A percentile compares a stretch with the other conserved stretches of the same genome.
Evolutionary conservation across 257 asterid species (phyloP).

Genomic region (Nicotiana noctiflora): DNA sequence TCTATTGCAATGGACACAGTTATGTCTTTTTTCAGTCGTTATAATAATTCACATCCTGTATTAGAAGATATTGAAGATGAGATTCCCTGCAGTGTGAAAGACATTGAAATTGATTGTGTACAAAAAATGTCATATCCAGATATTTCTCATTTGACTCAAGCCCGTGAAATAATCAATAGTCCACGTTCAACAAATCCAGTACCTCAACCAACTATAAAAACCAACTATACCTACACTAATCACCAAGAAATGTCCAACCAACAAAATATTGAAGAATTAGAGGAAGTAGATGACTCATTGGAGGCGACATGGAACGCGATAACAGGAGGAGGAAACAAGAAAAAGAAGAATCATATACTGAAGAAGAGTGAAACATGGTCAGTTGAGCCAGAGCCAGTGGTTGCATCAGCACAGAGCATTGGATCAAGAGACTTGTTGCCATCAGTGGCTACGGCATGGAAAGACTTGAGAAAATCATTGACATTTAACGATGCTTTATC

Average conservation of each 20-base stretch:
- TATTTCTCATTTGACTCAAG: background rate
- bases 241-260: background rate
- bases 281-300: slow-evolving; percentile 35
- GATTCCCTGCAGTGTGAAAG: background rate
- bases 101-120: background rate
- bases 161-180: background rate
- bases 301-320: slow-evolving; percentile 68
- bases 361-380: slow-evolving; percentile 47
- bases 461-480: slow-evolving; percentile 43
- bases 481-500: slow-evolving; percentile 49
- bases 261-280: background rate
- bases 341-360: slow-evolving; percentile 17
- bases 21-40: background rate
- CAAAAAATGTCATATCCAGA: background rate
- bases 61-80: background rate
- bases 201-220: background rate
- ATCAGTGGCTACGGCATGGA: slow-evolving; percentile 24
- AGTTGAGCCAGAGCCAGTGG: background rate
- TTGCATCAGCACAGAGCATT: background rate
- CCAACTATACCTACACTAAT: background rate
- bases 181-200: slow-evolving; percentile 8
- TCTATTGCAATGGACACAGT: background rate
- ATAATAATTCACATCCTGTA: background rate
- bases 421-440: slow-evolving; percentile 7
- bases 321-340: slow-evolving; percentile 20